Evolutionary conservation across 2,329 filamentous ascomycete genomes (phyloP), one percentile per base, ranked within the genome.

Genomic region (Aciculosporium take): DNA sequence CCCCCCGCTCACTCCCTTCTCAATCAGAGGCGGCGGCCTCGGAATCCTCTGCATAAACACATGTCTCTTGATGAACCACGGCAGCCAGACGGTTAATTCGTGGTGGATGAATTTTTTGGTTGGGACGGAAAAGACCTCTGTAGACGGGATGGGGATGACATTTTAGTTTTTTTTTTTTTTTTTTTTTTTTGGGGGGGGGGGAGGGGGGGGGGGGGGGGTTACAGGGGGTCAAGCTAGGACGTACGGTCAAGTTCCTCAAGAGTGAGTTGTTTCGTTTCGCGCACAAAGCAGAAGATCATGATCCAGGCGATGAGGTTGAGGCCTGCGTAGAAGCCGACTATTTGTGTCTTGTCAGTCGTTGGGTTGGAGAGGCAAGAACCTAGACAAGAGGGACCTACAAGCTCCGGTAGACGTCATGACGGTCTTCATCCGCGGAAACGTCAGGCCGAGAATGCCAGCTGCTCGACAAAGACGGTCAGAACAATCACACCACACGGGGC

Each of bases 251-350:
- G 9, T 29, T 68, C 66, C 49, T 69, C 66, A 6, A 69, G 56
- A 0, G 64, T 67, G 38, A 63, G 59, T 49, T 68, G 63, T 55
- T 68, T 68, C 2, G 66, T 69, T 50, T 69, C 66, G 10, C 64
- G 65, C 1, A 69, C 60, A 44, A 68, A 61, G 48, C 65, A 60
- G 55, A 69, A 69, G 45, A 69, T 69, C 49, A 69, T 60, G 36
- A 58, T 32, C 51, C 67, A 61, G 0, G 64, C 65, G 1, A 66
- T 49, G 1, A 64, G 42, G 47, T 70, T 70, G 29, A 69, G 61
- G 1, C 59, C 66, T 0, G 65, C 65, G 37, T 68, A 69, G 49
- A 67, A 59, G 3, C 59, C 61, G 39, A 56, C 45, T 52, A 12
- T n/a, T 17, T 41, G 10, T 18, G 18, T 10, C 4, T 4, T 7